These are phyloP conservation scores for Stygiomarasmius scandens DNA, from an alignment of 1,284 basidiomycete genomes.

Conservation along the genomic window DNA sequence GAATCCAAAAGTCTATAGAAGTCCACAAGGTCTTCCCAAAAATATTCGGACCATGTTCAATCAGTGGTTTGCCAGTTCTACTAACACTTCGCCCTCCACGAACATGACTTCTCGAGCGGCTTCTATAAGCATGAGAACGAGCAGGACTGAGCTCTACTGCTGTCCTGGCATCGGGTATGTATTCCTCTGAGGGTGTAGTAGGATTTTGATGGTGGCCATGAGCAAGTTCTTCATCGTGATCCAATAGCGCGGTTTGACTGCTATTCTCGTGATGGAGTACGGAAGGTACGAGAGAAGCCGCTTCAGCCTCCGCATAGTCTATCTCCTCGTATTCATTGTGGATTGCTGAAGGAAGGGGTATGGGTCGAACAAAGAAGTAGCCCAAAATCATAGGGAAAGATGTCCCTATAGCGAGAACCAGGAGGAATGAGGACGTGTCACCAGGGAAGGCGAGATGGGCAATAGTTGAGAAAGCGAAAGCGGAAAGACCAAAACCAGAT, in stretches of 20 bases:
- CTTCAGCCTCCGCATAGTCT: slow-evolving; percentile 18
- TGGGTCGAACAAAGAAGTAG: slow-evolving; percentile 59
- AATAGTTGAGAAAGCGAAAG: slow-evolving; percentile 76
- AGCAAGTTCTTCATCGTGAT: slow-evolving; percentile 22
- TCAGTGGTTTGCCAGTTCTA: slow-evolving; percentile 3
- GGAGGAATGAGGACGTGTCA: slow-evolving; percentile 69
- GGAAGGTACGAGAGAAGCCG: slow-evolving; percentile 14
- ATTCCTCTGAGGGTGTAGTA: slow-evolving; percentile 15
- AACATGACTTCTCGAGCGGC: slow-evolving; percentile 8
- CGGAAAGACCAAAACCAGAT: slow-evolving; percentile 84
- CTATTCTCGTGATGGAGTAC: slow-evolving; percentile 18
- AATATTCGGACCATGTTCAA: slow-evolving; percentile 35
- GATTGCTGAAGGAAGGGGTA: slow-evolving; percentile 47
- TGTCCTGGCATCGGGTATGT: slow-evolving; percentile 2
- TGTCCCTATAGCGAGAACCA: slow-evolving; percentile 73
- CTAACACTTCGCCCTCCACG: slow-evolving; percentile 8
- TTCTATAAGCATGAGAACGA: slow-evolving; percentile 1
- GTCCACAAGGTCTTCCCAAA: slow-evolving; percentile 36
- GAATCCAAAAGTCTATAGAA: slow-evolving; percentile 71
- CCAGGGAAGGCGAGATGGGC: slow-evolving; percentile 70
- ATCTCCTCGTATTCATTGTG: slow-evolving; percentile 15
- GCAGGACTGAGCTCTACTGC: slow-evolving; percentile 16
- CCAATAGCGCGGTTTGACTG: slow-evolving; percentile 20
- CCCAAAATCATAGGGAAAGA: slow-evolving; percentile 71
- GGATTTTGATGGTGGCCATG: slow-evolving; percentile 16